Conservation (phyloP, 768 basidiomycete species). For the Dictyophora rubrovolvata region DNA sequence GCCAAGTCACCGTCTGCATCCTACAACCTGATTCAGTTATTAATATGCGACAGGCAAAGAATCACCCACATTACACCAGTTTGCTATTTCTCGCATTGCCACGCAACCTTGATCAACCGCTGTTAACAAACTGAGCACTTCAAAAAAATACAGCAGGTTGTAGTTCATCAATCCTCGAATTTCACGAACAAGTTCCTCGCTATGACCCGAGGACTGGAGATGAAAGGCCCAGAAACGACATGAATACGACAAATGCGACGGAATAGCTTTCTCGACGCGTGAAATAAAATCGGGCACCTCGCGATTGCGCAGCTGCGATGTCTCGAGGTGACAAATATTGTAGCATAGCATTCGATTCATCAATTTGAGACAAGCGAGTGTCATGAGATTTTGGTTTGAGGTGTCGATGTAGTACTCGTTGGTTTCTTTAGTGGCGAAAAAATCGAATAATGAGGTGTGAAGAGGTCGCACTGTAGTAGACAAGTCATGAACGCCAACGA, state of each 20-base stretch:
- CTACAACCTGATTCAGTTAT: background rate
- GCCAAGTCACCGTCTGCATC: background rate
- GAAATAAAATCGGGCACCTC: slow-evolving; percentile 15
- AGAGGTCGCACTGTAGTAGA: slow-evolving; percentile 11
- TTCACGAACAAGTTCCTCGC: slow-evolving; percentile 7
- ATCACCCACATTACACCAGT: background rate
- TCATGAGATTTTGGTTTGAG: slow-evolving; percentile 16
- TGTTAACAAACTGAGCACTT: slow-evolving; percentile 23
- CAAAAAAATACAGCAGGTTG: slow-evolving; percentile 29
- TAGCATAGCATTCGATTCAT: slow-evolving; percentile 24
- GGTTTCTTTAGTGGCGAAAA: slow-evolving; percentile 10
- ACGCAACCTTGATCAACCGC: slow-evolving; percentile 12
- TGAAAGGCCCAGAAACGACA: slow-evolving; percentile 28
- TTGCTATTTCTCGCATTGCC: slow-evolving; percentile 8
- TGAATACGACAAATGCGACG: slow-evolving; percentile 24
- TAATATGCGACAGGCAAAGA: background rate
- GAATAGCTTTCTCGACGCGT: slow-evolving; percentile 18
- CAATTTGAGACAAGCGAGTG: slow-evolving; percentile 16
- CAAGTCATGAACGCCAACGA: slow-evolving; percentile 15
- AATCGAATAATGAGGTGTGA: slow-evolving; percentile 23
- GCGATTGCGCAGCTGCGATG: slow-evolving; percentile 21
- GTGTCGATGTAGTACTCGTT: slow-evolving; percentile 9
- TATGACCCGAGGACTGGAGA: slow-evolving; percentile 11
- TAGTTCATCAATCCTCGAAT: slow-evolving; percentile 16
- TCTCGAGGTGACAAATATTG: slow-evolving; percentile 25